phyloP scores from a whole-genome alignment of 768 basidiomycete genomes.

The Macrolepiota albuminosa region DNA sequence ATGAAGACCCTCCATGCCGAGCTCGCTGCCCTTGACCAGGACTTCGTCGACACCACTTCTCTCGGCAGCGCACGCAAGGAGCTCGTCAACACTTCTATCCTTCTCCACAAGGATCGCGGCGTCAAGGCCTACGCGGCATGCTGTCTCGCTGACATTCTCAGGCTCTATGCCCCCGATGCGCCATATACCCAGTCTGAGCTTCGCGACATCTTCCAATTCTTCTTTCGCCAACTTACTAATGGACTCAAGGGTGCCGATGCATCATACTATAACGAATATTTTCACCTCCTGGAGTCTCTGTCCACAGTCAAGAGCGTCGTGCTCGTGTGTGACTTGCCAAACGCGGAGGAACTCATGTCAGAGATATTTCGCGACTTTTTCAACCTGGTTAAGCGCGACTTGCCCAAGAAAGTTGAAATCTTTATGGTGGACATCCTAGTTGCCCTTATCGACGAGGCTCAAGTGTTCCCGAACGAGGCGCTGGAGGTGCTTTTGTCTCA shows the following conservation, averaged over 20 bases:
- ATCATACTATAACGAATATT: slow-evolving; percentile 90
- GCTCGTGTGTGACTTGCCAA: slow-evolving; percentile 87
- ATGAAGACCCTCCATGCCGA: slow-evolving; percentile 74
- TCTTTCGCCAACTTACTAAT: slow-evolving; percentile 77
- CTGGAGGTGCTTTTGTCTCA: slow-evolving; percentile 81
- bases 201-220: slow-evolving; percentile 95
- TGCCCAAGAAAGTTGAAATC: slow-evolving; percentile 76
- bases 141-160: slow-evolving; percentile 90
- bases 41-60: slow-evolving; percentile 70
- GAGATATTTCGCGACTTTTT: slow-evolving; percentile 86
- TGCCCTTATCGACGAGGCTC: slow-evolving; percentile 84
- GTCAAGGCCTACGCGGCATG: slow-evolving; percentile 95
- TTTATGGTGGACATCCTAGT: slow-evolving; percentile 88
- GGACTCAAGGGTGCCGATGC: slow-evolving; percentile 75
- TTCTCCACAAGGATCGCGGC: slow-evolving; percentile 93
- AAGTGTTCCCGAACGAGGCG: slow-evolving; percentile 70
- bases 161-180: slow-evolving; percentile 94
- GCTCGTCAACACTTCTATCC: slow-evolving; percentile 70
- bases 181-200: slow-evolving; percentile 89
- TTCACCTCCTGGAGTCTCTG: slow-evolving; percentile 88
- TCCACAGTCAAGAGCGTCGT: slow-evolving; percentile 94
- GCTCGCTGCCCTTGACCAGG: slow-evolving; percentile 84
- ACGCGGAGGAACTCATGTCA: slow-evolving; percentile 77
- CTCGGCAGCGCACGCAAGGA: slow-evolving; percentile 70
- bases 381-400: slow-evolving; percentile 65